These are phyloP conservation scores for Brassica juncea DNA, from an alignment of 345 rosid species.

Conservation along the genomic window DNA sequence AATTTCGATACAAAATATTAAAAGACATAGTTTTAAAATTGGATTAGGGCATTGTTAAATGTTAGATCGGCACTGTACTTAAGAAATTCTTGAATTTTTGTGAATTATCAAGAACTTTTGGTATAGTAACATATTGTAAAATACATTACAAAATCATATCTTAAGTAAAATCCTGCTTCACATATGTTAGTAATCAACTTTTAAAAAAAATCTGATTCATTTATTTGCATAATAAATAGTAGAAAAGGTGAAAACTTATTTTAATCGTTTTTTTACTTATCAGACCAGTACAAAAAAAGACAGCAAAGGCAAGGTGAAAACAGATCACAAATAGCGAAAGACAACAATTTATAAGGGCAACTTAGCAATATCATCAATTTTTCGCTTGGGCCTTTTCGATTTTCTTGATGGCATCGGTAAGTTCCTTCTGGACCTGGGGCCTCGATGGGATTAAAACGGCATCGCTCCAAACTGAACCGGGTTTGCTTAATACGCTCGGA, in stretches of 20 bases:
- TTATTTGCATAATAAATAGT: background rate
- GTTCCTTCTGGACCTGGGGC: slow-evolving; percentile 46
- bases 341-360: background rate
- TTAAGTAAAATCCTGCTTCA: too few species aligned
- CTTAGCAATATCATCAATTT: slow-evolving; percentile 12
- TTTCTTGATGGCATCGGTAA: slow-evolving; percentile 43
- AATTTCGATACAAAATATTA: too few species aligned
- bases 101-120: background rate
- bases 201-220: background rate
- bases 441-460: slow-evolving; percentile 52
- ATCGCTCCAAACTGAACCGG: slow-evolving; percentile 72
- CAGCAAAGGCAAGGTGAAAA: too few species aligned
- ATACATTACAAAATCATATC: too few species aligned
- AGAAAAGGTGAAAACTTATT: background rate
- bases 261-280: background rate
- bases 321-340: background rate
- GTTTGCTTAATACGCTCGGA: slow-evolving; percentile 40
- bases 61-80: too few species aligned
- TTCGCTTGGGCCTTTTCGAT: slow-evolving; percentile 44
- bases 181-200: background rate
- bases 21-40: too few species aligned
- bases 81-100: too few species aligned
- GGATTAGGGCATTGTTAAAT: too few species aligned
- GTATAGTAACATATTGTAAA: background rate
- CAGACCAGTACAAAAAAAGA: background rate